Conservation (phyloP, 108 stramenopile genomes). For the Cylindrotheca closterium region DNA sequence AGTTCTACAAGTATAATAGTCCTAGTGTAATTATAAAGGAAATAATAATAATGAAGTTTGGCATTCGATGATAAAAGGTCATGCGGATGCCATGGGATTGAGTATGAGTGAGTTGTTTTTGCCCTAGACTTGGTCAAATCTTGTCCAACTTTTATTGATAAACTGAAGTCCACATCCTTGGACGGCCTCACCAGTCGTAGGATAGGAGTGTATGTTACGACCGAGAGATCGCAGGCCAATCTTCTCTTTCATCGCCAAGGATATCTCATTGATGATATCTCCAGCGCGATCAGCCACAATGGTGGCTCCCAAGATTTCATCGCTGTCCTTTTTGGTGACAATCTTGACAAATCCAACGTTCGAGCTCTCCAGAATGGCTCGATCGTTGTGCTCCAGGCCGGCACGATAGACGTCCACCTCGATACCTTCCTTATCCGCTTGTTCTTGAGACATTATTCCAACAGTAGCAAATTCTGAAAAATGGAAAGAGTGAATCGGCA, state of each 20-base stretch:
- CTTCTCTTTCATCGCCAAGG: constrained; percentile 91
- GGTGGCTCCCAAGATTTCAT: constrained; percentile 90
- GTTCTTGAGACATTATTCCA: constrained; percentile 59
- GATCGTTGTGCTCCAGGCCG: constrained; percentile 88
- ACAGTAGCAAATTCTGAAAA: constrained; percentile 86
- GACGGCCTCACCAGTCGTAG: constrained; percentile 86
- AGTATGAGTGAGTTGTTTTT: too few species aligned
- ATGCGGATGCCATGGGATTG: too few species aligned
- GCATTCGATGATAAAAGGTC: too few species aligned
- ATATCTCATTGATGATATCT: constrained; percentile 93
- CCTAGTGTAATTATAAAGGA: too few species aligned
- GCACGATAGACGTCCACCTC: constrained; percentile 76
- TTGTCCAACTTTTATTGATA: constrained; percentile 63
- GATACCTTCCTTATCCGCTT: constrained; percentile 51
- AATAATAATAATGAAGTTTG: too few species aligned
- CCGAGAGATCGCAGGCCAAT: constrained; percentile 81
- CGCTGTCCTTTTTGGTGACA: constrained; percentile 77
- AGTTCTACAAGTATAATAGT: too few species aligned
- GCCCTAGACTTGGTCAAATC: constrained; percentile 45
- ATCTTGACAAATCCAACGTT: constrained; percentile 91
- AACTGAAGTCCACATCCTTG: constrained; percentile 82
- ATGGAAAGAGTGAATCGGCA: too few species aligned
- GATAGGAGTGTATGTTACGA: constrained; percentile 93
- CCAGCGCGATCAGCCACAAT: constrained; percentile 92
- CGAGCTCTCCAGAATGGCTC: constrained; percentile 86